Evolutionary conservation across 2,329 filamentous ascomycete genomes (phyloP), one percentile per base, ranked within the genome.

Genomic region (Stachybotrys chartarum): DNA sequence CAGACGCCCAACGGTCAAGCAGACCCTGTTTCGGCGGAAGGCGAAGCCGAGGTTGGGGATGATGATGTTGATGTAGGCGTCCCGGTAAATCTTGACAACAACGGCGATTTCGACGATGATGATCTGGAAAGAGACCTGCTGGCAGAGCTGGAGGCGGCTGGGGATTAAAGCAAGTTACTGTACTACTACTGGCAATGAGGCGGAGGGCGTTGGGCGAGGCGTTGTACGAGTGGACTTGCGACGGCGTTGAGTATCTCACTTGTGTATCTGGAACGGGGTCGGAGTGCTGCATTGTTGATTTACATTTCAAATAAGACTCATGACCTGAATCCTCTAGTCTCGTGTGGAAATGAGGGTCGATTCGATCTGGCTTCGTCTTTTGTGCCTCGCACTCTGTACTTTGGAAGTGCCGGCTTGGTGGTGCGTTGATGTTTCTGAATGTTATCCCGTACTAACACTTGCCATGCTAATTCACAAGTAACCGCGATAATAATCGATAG

Each of bases 71-170:
- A 70, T 14, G 68, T 70, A 7, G 68, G 50, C 61, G 63, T 51
- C 10, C 60, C 63, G 30, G 66, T 56, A 17, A 63, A 63, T 35
- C 39, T 51, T 7, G 67, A 68, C n/a, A 66, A 68, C 46, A 67
- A 68, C 7, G 68, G 69, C n/a, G 76, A 75, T 47, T 70, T 75
- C 52, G 76, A 78, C 49, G 79, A 81, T 10, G 79, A 80, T 54
- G 83, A 85, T 61, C 69, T 86, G 52, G 85, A 86, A 67, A 80
- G 82, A 44, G 84, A 86, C 62, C 75, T 88, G 66, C 72, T 84
- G 63, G 83, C 82, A 1, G 84, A 82, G 59, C 72, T 85, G 59
- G 81, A 84, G 61, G 68, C 69, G 16, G 66, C 66, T 18, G 66
- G 62, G 39, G 67, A 63, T 30, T 66, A 55, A 47, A 17, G 35